Evolutionary conservation across 495 filamentous ascomycete genomes (phyloP).

Genomic region (Penicillium taxi): DNA sequence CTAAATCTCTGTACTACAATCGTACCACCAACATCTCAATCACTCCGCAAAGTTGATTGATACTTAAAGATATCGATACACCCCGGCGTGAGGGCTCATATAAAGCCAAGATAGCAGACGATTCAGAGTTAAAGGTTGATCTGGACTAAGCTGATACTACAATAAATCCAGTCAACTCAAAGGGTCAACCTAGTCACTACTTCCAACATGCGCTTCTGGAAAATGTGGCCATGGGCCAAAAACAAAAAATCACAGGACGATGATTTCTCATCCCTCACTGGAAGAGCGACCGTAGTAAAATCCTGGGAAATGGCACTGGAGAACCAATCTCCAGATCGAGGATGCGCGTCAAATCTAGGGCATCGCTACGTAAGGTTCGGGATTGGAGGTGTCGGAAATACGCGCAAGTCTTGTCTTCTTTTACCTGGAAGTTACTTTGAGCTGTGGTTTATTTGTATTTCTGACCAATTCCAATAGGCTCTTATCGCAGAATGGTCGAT

Average conservation of each 20-base stretch:
- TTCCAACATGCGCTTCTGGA: slow-evolving; percentile 12
- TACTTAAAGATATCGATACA: too few relatives aligned
- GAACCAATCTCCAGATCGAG: background rate
- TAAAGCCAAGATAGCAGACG: too few relatives aligned
- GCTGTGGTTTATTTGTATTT: background rate
- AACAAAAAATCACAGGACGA: slow-evolving; percentile 9
- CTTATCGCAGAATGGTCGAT: slow-evolving; percentile 8
- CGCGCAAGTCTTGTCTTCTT: slow-evolving; percentile 24
- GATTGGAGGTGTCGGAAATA: slow-evolving; percentile 36
- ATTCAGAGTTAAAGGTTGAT: too few relatives aligned
- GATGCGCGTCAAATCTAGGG: background rate
- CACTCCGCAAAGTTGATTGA: too few relatives aligned
- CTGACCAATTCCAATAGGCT: slow-evolving; percentile 10
- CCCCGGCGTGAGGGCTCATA: too few relatives aligned
- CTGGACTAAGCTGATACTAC: too few relatives aligned
- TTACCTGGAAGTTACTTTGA: background rate
- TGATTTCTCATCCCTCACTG: slow-evolving; percentile 5
- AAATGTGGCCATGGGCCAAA: slow-evolving; percentile 14
- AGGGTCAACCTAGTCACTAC: background rate
- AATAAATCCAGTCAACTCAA: too few relatives aligned
- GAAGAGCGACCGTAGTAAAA: slow-evolving; percentile 4
- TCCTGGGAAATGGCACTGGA: slow-evolving; percentile 5
- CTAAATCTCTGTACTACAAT: too few relatives aligned
- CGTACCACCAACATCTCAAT: too few relatives aligned
- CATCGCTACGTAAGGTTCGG: slow-evolving; percentile 32